These are phyloP conservation scores for Colletotrichum eleusines DNA, from an alignment of 2,329 filamentous ascomycete genomes.

Conservation along the genomic window DNA sequence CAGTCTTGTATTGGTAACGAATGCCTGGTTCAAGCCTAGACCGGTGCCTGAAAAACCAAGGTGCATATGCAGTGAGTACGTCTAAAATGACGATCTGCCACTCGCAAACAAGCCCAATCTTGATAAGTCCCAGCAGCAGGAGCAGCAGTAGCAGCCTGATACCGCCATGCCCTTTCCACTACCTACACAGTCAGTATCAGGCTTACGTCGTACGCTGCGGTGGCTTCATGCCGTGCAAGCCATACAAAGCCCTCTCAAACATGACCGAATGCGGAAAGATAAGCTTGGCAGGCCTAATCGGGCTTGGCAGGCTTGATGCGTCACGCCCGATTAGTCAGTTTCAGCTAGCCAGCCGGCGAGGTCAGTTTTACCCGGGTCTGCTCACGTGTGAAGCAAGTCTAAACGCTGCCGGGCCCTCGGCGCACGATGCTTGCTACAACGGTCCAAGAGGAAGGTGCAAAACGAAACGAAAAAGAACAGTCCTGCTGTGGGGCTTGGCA, in stretches of 20 bases:
- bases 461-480: background rate
- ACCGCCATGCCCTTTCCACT: background rate
- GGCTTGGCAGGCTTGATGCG: background rate
- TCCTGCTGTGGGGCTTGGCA: background rate
- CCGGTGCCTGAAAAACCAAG: background rate
- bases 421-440: background rate
- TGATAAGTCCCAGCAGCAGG: background rate
- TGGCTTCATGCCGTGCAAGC: background rate
- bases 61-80: background rate
- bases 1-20: background rate
- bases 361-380: background rate
- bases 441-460: background rate
- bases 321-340: background rate
- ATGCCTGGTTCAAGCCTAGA: background rate
- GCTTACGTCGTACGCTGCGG: background rate
- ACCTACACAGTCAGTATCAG: too few relatives aligned
- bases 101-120: background rate
- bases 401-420: background rate
- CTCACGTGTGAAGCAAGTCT: too few relatives aligned
- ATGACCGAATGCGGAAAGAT: background rate
- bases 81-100: background rate
- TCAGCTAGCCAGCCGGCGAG: background rate
- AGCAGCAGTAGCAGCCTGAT: too few relatives aligned
- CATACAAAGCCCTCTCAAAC: background rate
- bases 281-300: background rate